Conservation (phyloP, 2,329 filamentous ascomycete species). For the Sporothrix schenckii region DNA sequence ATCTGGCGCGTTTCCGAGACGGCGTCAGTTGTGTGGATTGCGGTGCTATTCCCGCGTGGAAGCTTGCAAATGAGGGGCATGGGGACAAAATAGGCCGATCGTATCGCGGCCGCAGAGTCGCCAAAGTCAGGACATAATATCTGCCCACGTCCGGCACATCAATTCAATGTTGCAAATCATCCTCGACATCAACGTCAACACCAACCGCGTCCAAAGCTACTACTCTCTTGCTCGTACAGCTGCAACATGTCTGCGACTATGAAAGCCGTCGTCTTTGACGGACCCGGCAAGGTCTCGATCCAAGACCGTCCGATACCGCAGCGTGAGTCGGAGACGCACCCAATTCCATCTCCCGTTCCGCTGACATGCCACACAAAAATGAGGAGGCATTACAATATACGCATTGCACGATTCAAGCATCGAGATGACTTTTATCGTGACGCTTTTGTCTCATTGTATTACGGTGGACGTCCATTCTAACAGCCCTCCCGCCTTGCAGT, state of each 20-base stretch:
- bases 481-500: conserved; percentile 48
- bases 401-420: background rate
- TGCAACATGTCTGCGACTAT: conserved; percentile 58
- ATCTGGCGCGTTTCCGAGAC: conserved; percentile 1
- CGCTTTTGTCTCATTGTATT: background rate
- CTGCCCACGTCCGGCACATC: background rate
- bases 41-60: conserved; percentile 9
- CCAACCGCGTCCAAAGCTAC: background rate
- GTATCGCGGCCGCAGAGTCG: background rate
- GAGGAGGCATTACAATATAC: background rate
- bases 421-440: too few relatives aligned
- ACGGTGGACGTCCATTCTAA: background rate
- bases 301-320: conserved; percentile 79
- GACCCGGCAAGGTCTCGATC: conserved; percentile 71
- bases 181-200: background rate
- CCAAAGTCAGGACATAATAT: background rate
- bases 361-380: background rate
- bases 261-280: conserved; percentile 88
- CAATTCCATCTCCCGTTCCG: background rate
- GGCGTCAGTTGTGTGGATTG: background rate
- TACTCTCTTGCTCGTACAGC: background rate
- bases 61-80: conserved; percentile 8
- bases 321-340: conserved; percentile 44
- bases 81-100: conserved; percentile 19
- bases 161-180: background rate